Evolutionary conservation across 2,329 filamentous ascomycete species (phyloP), one percentile per base, ranked within the genome.

Genomic region (Trichophyton rubrum): DNA sequence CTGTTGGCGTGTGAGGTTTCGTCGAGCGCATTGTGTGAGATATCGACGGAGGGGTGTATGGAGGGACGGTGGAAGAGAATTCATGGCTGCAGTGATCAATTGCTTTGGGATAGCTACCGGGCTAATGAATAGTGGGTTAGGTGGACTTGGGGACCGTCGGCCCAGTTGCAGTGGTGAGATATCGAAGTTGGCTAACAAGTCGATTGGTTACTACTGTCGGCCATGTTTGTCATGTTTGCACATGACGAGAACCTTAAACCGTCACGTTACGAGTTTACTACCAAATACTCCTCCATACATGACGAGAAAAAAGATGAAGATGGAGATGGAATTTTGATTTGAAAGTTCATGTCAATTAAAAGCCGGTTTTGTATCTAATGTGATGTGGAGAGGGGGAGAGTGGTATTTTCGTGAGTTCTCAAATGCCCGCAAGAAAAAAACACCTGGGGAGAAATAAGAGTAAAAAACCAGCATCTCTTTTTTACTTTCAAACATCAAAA

Each of bases 21-120:
- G 57, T 27, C 62, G 56, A 9, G 62, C 33, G 53, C 64, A 66
- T 61, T 62, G 63, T 38, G 51, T 60, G 11, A 64, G 40, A 8
- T 61, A 56, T n/a, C 60, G 62, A n/a, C 63, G 61, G 58, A 64
- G 58, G 1, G 63, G 58, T 1, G 56, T 58, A 58, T 63, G 60
- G n/a, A 61, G 51, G 9, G 59, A 56, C 40, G 57, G 17, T 45
- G 56, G 56, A 45, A 58, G 33, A 17, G 57, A 49, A 24, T 17
- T 59, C 57, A 59, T 59, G 57, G 15, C 17, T 59, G 43, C 33
- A 20, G 35, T 15, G 33, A 20, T 57, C 55, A 57, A 43, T 41
- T 43, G 33, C 35, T 57, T 15, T 13, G 6, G 27, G 15, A 22
- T 2, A 57, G 35, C 17, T 56, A 7, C 24, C 3, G 41, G 41